Percentiles rank a stretch among this genome's conserved stretches.
Evolutionary conservation across 495 filamentous ascomycete genomes (phyloP).

Genomic region (Hypoxylon fuscum): DNA sequence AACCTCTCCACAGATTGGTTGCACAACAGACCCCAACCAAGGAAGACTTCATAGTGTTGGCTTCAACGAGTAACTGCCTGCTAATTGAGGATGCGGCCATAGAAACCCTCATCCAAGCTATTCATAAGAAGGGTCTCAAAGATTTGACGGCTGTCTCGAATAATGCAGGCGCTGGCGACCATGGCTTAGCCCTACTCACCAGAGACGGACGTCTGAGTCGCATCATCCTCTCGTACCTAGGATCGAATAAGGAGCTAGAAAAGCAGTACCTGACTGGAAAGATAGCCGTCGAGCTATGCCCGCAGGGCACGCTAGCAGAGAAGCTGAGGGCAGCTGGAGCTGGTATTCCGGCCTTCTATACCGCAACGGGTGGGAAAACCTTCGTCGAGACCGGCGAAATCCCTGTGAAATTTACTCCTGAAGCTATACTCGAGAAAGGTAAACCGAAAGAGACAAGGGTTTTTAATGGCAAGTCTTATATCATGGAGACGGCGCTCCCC

Average conservation of each 20-base stretch:
- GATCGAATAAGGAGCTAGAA: conserved; percentile 72
- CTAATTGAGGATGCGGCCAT: neutral
- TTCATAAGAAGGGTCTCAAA: conserved; percentile 58
- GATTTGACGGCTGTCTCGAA: conserved; percentile 71
- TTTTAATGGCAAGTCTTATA: conserved; percentile 65
- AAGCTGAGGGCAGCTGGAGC: conserved; percentile 68
- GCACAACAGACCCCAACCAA: neutral
- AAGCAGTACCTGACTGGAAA: conserved; percentile 68
- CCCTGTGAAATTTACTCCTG: conserved; percentile 60
- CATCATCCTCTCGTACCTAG: conserved; percentile 69
- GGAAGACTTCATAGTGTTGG: neutral
- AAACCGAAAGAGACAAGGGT: conserved; percentile 65
- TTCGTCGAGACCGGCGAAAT: conserved; percentile 70
- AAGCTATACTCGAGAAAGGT: conserved; percentile 63
- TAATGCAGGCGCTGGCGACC: conserved; percentile 66
- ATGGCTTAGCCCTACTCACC: conserved; percentile 64
- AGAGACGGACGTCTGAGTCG: conserved; percentile 64
- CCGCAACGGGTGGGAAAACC: conserved; percentile 68
- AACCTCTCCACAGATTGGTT: neutral
- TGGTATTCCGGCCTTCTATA: conserved; percentile 75
- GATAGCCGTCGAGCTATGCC: conserved; percentile 70
- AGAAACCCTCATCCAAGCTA: conserved; percentile 62
- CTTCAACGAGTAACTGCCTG: neutral
- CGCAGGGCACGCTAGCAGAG: conserved; percentile 72
- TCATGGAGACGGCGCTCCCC: conserved; percentile 70